A percentile compares a stretch with the other conserved stretches of the same genome.
phyloP scores from a whole-genome alignment of 2,329 filamentous ascomycete genomes.

The Diaporthe aspalathi region DNA sequence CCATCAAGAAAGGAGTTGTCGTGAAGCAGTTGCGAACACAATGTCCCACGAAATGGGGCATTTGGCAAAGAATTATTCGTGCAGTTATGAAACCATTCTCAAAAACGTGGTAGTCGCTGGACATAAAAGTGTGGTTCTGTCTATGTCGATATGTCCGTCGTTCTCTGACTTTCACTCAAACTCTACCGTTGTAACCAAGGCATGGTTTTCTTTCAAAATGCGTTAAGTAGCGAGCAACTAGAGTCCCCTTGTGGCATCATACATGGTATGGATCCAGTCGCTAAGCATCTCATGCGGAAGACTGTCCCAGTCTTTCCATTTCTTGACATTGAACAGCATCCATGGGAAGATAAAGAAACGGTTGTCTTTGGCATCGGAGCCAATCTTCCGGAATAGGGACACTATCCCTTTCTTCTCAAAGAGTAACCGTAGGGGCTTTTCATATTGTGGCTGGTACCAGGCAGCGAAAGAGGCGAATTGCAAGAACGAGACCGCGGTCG shows the following conservation, averaged over 20 bases:
- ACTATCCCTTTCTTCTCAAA: neutral
- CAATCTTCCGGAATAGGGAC: neutral
- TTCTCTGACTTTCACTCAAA: too few species aligned
- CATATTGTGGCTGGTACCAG: neutral
- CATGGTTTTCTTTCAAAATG: too few species aligned
- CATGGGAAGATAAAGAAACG: neutral
- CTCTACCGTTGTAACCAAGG: too few species aligned
- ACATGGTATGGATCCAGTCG: neutral
- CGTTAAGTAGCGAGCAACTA: neutral
- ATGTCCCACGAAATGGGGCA: too few species aligned
- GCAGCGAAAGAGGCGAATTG: neutral
- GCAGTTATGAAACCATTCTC: too few species aligned
- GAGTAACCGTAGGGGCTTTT: neutral
- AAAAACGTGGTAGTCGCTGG: too few species aligned
- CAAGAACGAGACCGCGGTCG: neutral
- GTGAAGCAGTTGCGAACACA: too few species aligned
- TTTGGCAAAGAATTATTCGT: too few species aligned
- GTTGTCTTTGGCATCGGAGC: neutral
- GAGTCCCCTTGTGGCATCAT: neutral
- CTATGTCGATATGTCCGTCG: too few species aligned
- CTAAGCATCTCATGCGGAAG: neutral
- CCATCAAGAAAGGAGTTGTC: too few species aligned
- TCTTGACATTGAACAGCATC: neutral
- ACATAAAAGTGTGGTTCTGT: too few species aligned
- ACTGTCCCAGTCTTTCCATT: neutral